Percentiles rank a stretch among this genome's conserved stretches.
phyloP scores from a whole-genome alignment of 306 rosid genomes.

The Clitoria ternatea region DNA sequence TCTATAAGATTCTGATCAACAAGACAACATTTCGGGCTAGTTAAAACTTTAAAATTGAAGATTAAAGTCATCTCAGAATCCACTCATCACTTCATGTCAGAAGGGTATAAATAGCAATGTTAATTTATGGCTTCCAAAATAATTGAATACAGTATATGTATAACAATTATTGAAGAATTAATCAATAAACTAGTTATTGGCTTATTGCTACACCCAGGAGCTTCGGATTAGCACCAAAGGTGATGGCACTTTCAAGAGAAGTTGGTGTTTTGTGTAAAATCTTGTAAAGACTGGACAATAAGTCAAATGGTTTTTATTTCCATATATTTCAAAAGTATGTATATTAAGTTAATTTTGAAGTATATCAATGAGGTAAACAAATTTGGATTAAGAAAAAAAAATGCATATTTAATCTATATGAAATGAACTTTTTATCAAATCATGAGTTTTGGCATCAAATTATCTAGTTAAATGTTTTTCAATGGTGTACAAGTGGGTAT shows the following conservation, averaged over 20 bases:
- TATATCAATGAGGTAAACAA: not conserved
- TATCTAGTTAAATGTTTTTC: not conserved
- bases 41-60: slow-evolving; percentile 10
- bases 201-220: not conserved
- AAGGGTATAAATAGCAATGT: not conserved
- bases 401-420: not conserved
- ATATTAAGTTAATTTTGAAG: not conserved
- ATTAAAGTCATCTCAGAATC: not conserved
- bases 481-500: not conserved
- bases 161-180: too few species aligned
- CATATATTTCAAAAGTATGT: not conserved
- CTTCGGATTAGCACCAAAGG: not conserved
- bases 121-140: not conserved
- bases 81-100: not conserved
- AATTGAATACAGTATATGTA: not conserved
- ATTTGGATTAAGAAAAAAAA: not conserved
- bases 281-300: not conserved
- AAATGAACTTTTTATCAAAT: not conserved
- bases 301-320: not conserved
- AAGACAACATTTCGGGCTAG: slow-evolving; percentile 4
- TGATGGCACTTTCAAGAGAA: not conserved
- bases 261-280: not conserved
- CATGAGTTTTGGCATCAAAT: not conserved
- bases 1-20: slow-evolving; percentile 56
- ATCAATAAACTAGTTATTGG: not conserved